These are phyloP conservation scores for Graphiopsis chlorocephala DNA, from an alignment of 2,329 filamentous ascomycete species.

Conservation along the genomic window DNA sequence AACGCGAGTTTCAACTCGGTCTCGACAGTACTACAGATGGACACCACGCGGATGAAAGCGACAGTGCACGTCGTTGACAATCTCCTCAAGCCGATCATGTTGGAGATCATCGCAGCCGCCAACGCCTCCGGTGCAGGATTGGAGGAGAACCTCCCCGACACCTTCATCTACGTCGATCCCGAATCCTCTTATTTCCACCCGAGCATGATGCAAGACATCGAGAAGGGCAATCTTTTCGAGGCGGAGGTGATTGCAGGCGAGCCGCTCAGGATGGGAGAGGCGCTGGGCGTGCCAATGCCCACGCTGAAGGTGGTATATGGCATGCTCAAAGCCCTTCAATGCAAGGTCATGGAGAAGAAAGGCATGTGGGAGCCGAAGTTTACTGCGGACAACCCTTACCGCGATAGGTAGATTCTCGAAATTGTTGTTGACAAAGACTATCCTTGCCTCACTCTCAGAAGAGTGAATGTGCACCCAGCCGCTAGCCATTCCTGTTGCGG, in stretches of 20 bases:
- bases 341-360: slow-evolving; percentile 40
- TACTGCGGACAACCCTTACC: slow-evolving; percentile 24
- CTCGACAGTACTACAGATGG: slow-evolving; percentile 49
- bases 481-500: no score
- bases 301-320: slow-evolving; percentile 47
- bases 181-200: slow-evolving; percentile 47
- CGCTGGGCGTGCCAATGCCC: slow-evolving; percentile 46
- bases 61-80: slow-evolving; percentile 46
- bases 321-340: slow-evolving; percentile 47
- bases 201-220: slow-evolving; percentile 52
- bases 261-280: slow-evolving; percentile 48
- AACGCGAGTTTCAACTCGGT: slow-evolving; percentile 52
- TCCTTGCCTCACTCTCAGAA: no score
- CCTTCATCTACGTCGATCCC: slow-evolving; percentile 47
- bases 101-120: slow-evolving; percentile 48
- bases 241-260: slow-evolving; percentile 54
- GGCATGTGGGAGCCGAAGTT: slow-evolving; percentile 35
- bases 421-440: no score
- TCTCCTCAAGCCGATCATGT: slow-evolving; percentile 51
- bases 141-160: slow-evolving; percentile 40
- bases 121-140: slow-evolving; percentile 40
- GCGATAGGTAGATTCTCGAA: no score
- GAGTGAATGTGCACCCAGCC: no score
- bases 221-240: slow-evolving; percentile 54
- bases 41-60: slow-evolving; percentile 37